Conservation (phyloP, 148 eudicot genomes). For the Talinum fruticosum region DNA sequence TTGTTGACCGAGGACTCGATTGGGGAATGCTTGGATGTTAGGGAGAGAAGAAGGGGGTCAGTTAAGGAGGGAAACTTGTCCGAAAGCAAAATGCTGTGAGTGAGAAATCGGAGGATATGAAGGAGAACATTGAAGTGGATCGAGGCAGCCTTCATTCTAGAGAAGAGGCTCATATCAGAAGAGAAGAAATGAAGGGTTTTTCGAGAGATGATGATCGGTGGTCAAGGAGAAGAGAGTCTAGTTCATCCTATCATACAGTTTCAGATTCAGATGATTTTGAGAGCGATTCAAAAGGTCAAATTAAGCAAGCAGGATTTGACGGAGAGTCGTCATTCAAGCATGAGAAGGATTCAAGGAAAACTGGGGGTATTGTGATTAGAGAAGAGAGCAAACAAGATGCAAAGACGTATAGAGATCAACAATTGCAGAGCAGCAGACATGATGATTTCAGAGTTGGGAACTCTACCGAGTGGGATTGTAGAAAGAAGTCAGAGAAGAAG, state of each 20-base stretch:
- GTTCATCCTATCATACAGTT: conserved; percentile 61
- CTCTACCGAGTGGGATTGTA: conserved; percentile 47
- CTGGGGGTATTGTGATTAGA: conserved; percentile 31
- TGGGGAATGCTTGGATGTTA: conserved; percentile 41
- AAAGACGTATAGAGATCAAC: conserved; percentile 21
- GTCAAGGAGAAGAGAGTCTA: conserved; percentile 50
- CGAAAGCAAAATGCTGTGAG: conserved; percentile 28
- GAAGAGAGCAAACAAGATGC: conserved; percentile 31
- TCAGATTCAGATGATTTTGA: conserved; percentile 47
- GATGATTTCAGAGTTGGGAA: conserved; percentile 26
- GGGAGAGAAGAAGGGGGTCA: conserved; percentile 32
- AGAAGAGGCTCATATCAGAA: conserved; percentile 32
- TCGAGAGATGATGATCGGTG: conserved; percentile 33
- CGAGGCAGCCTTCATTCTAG: conserved; percentile 23
- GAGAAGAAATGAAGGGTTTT: conserved; percentile 32
- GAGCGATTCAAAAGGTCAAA: conserved; percentile 42
- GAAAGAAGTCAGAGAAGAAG: conserved; percentile 81
- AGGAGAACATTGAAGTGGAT: conserved; percentile 23
- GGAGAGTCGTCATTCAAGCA: conserved; percentile 33
- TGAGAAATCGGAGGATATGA: conserved; percentile 21
- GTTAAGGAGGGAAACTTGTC: conserved; percentile 31
- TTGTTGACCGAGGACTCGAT: conserved; percentile 62
- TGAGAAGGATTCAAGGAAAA: conserved; percentile 32
- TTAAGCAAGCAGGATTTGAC: conserved; percentile 30
- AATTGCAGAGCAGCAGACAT: conserved; percentile 24